phyloP scores from a whole-genome alignment of 2,329 filamentous ascomycete species.

The Fusarium ambrosium region DNA sequence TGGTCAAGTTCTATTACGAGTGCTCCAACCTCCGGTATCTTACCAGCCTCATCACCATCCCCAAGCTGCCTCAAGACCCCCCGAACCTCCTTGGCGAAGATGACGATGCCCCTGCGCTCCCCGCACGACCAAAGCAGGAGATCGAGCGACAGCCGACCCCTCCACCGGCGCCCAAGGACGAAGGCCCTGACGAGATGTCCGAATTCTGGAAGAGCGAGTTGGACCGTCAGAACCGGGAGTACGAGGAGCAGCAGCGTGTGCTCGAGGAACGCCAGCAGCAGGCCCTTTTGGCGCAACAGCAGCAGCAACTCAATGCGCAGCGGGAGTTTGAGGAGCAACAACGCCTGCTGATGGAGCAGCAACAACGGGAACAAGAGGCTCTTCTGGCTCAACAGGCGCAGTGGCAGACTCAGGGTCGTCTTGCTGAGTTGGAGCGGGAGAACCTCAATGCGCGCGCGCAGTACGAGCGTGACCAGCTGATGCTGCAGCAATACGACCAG shows the following conservation, averaged over 20 bases:
- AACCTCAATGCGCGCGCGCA: conserved; percentile 94
- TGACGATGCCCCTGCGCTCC: conserved; percentile 85
- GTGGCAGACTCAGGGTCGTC: conserved; percentile 94
- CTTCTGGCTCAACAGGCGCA: conserved; percentile 89
- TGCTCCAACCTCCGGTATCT: conserved; percentile 98
- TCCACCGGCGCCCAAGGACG: conserved; percentile 73
- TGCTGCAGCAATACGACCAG: conserved; percentile 96
- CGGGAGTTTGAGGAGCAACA: conserved; percentile 98
- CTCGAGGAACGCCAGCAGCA: conserved; percentile 89
- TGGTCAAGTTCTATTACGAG: conserved; percentile 99
- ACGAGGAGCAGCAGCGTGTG: conserved; percentile 92
- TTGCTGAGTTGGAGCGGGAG: conserved; percentile 94
- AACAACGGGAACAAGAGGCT: conserved; percentile 90
- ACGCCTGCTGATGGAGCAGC: conserved; percentile 86
- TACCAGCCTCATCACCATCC: conserved; percentile 95
- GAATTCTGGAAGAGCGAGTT: conserved; percentile 99
- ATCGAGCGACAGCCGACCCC: conserved; percentile 78
- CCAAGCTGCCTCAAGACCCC: conserved; percentile 93
- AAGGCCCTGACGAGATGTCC: conserved; percentile 93
- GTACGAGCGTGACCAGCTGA: conserved; percentile 96
- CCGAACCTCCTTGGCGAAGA: conserved; percentile 91
- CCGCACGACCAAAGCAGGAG: conserved; percentile 82
- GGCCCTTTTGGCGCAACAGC: conserved; percentile 83
- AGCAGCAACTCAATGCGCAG: conserved; percentile 87
- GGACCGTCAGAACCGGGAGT: conserved; percentile 91